Evolutionary conservation across 805 yeast species (phyloP).

Genomic region (Phaffomyces antillensis): DNA sequence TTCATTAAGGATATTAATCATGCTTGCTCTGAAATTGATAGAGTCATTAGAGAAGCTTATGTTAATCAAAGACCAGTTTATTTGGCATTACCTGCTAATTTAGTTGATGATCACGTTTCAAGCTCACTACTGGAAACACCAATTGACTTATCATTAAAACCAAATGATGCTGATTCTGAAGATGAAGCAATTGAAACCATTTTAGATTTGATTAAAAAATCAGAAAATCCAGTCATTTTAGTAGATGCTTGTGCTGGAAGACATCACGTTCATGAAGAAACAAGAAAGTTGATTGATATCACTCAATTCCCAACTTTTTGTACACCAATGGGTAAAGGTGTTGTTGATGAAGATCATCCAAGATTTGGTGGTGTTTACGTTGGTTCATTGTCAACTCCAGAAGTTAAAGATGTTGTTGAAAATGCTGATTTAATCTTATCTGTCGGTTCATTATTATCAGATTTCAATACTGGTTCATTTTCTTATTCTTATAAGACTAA

Average conservation of each 20-base stretch:
- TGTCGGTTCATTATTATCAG: constrained; percentile 78
- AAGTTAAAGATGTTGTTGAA: constrained; percentile 66
- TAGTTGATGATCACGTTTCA: constrained; percentile 60
- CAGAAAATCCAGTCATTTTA: constrained; percentile 66
- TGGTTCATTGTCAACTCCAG: constrained; percentile 72
- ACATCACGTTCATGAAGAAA: constrained; percentile 62
- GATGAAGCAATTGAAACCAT: constrained; percentile 52
- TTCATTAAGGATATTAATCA: constrained; percentile 54
- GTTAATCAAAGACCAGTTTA: constrained; percentile 74
- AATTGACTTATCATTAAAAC: constrained; percentile 50
- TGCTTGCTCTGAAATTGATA: constrained; percentile 69
- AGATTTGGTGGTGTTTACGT: constrained; percentile 82
- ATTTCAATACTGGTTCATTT: constrained; percentile 87
- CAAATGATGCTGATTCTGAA: constrained; percentile 57
- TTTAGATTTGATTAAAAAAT: constrained; percentile 43
- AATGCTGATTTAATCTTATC: constrained; percentile 68
- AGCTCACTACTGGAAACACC: constrained; percentile 52
- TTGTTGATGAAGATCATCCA: constrained; percentile 63
- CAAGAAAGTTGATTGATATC: constrained; percentile 49
- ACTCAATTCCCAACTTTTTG: constrained; percentile 79
- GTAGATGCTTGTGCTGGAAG: constrained; percentile 86
- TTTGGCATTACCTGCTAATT: constrained; percentile 76
- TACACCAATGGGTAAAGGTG: constrained; percentile 88
- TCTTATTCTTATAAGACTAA: constrained; percentile 68
- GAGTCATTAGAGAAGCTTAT: constrained; percentile 66